These are phyloP conservation scores for Nymphaea thermarum DNA, from an alignment of 164 flowering plant genomes.

Conservation along the genomic window DNA sequence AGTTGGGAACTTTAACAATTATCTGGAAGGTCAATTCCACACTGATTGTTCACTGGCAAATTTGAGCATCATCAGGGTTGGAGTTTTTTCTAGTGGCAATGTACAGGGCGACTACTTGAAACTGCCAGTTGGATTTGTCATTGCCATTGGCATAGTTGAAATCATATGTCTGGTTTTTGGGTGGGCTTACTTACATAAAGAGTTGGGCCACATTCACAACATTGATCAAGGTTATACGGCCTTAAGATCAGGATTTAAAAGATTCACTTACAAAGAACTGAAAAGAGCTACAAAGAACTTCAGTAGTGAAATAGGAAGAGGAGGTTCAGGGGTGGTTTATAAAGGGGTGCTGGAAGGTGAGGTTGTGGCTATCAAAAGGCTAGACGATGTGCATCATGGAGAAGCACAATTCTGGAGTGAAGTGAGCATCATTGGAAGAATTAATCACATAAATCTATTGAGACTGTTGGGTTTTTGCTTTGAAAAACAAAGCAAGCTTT, in stretches of 20 bases:
- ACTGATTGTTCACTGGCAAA: conserved; percentile 1
- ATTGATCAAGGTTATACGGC: conserved; percentile 3
- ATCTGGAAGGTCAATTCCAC: not conserved
- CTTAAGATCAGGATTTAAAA: conserved; percentile 9
- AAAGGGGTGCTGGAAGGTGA: conserved; percentile 13
- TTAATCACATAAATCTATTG: conserved; percentile 26
- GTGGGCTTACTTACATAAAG: conserved; percentile 3
- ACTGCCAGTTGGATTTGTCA: conserved; percentile 5
- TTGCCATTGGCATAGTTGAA: conserved; percentile 9
- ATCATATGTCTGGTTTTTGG: conserved; percentile 6
- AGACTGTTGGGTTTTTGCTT: conserved; percentile 24
- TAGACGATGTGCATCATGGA: conserved; percentile 10
- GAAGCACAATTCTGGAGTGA: conserved; percentile 21
- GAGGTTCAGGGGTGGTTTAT: conserved; percentile 16
- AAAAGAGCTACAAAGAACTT: conserved; percentile 14
- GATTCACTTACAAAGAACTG: conserved; percentile 17
- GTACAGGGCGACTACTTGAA: not conserved
- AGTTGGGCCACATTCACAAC: not conserved
- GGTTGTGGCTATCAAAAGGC: conserved; percentile 14
- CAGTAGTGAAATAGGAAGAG: conserved; percentile 16
- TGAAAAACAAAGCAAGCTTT: conserved; percentile 13
- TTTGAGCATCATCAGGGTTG: not conserved
- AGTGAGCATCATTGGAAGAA: conserved; percentile 15
- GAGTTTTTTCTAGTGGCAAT: not conserved
- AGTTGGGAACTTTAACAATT: not conserved